Conservation (phyloP, 1,284 basidiomycete genomes). For the Chalciporus sp. region DNA sequence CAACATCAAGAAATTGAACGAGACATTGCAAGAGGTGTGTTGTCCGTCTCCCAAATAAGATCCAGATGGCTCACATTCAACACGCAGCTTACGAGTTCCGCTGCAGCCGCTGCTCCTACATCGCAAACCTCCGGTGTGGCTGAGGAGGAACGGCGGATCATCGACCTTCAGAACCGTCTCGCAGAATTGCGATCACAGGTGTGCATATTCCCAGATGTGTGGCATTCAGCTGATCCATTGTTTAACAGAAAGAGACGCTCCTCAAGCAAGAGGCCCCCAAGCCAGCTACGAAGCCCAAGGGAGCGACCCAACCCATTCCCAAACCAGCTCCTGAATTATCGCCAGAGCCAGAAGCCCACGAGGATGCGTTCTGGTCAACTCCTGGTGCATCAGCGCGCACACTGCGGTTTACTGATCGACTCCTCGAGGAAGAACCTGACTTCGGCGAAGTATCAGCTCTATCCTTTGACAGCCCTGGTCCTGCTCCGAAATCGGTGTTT, state of each 20-base stretch:
- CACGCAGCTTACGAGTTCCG: constrained; percentile 31
- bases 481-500: constrained; percentile 34
- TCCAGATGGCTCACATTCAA: background rate
- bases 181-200: constrained; percentile 55
- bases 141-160: constrained; percentile 60
- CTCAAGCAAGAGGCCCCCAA: constrained; percentile 34
- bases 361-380: constrained; percentile 64
- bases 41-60: background rate
- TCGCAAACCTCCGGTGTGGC: constrained; percentile 47
- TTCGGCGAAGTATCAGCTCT: constrained; percentile 50
- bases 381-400: constrained; percentile 56
- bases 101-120: constrained; percentile 37
- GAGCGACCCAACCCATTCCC: constrained; percentile 7
- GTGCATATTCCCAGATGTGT: constrained; percentile 10
- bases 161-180: constrained; percentile 54
- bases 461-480: constrained; percentile 54
- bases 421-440: constrained; percentile 66
- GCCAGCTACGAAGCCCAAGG: constrained; percentile 14
- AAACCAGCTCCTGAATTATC: constrained; percentile 18
- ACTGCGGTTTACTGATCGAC: constrained; percentile 60
- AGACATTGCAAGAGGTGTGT: constrained; percentile 57
- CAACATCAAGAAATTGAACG: constrained; percentile 52
- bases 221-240: constrained; percentile 1
- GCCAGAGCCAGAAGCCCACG: constrained; percentile 38
- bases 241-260: constrained; percentile 47